phyloP scores from a whole-genome alignment of 805 yeast genomes.

The Ogataea naganishii region DNA sequence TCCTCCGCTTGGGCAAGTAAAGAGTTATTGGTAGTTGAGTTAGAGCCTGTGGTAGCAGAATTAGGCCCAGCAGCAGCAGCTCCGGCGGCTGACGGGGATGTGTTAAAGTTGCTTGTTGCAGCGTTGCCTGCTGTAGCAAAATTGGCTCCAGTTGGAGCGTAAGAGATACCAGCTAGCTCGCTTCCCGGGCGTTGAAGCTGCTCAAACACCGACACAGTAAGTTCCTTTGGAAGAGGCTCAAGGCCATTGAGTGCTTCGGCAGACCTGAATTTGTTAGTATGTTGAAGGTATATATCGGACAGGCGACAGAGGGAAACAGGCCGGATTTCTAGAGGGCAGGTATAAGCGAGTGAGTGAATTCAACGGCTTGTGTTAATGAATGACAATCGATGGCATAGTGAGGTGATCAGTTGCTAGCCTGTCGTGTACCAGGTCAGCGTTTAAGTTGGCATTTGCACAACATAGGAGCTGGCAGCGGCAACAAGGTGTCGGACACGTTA shows the following conservation, averaged over 20 bases:
- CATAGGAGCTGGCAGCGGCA: too few species aligned
- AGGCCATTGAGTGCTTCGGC: constrained; percentile 74
- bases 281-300: constrained; percentile 1
- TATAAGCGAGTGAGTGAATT: background rate
- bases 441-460: too few species aligned
- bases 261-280: constrained; percentile 19
- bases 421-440: too few species aligned
- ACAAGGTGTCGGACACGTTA: too few species aligned
- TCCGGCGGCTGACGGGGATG: constrained; percentile 8
- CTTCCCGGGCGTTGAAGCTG: constrained; percentile 5
- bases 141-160: background rate
- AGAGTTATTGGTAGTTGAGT: constrained; percentile 1
- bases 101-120: constrained; percentile 5
- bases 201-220: constrained; percentile 13
- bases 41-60: background rate
- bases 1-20: too few species aligned
- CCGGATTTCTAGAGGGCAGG: constrained; percentile 9
- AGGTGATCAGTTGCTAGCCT: too few species aligned
- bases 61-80: constrained; percentile 16
- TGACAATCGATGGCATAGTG: too few species aligned
- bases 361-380: background rate
- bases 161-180: background rate
- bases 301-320: background rate
- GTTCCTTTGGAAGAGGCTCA: constrained; percentile 11
- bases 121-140: background rate